phyloP scores from a whole-genome alignment of 2,329 filamentous ascomycete genomes.

The Bisporella sp. region DNA sequence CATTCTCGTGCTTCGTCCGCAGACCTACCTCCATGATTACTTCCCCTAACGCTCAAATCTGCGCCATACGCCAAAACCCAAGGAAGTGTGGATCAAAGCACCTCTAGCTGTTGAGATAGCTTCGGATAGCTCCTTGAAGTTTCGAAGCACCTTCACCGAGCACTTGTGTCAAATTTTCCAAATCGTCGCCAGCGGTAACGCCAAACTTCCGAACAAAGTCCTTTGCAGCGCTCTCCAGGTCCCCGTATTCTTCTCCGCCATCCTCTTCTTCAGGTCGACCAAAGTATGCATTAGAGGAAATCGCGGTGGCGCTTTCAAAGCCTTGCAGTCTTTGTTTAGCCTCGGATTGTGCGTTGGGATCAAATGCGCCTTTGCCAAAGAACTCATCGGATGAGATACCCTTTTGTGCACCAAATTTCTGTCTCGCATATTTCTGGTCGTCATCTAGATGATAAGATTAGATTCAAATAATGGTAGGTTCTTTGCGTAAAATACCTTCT shows the following conservation, averaged over 20 bases:
- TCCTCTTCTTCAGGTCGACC: conserved; percentile 82
- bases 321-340: conserved; percentile 82
- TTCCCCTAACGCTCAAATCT: no score
- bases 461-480: not conserved
- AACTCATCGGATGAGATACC: conserved; percentile 97
- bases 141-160: conserved; percentile 80
- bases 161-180: conserved; percentile 80
- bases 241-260: conserved; percentile 72
- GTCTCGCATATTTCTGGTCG: conserved; percentile 73
- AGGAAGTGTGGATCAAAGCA: no score
- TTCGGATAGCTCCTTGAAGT: conserved; percentile 69
- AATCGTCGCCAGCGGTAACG: conserved; percentile 88
- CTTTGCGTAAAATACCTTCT: conserved; percentile 46
- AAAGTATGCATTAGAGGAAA: conserved; percentile 97
- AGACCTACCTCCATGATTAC: not conserved
- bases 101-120: conserved; percentile 52
- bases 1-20: not conserved
- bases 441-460: conserved; percentile 46
- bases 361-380: conserved; percentile 85
- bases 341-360: conserved; percentile 73
- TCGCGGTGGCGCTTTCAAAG: conserved; percentile 86
- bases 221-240: conserved; percentile 87
- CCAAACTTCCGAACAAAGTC: conserved; percentile 95
- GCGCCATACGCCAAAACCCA: conserved; percentile 4
- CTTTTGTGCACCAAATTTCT: conserved; percentile 89